Evolutionary conservation across 306 rosid genomes (phyloP).

Genomic region (Hippophae gyantsensis): DNA sequence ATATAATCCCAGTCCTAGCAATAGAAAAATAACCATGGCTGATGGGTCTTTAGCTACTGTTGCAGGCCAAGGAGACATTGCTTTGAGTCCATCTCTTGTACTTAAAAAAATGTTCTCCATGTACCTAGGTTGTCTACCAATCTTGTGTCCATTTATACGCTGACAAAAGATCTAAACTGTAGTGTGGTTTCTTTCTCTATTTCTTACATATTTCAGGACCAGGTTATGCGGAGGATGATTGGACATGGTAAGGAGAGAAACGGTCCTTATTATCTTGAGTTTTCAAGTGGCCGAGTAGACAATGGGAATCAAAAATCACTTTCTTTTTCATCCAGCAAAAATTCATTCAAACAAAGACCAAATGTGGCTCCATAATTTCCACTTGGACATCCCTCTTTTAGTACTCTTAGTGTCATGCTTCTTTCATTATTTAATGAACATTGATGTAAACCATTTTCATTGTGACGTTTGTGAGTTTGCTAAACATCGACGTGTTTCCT

Average conservation of each 20-base stretch:
- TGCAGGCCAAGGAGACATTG: not conserved
- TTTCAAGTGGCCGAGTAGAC: too few relatives aligned
- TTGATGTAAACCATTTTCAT: not conserved
- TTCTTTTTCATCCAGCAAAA: not conserved
- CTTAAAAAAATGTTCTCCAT: not conserved
- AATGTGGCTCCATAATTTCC: not conserved
- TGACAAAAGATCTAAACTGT: not conserved
- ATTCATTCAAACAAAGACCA: not conserved
- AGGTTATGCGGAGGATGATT: not conserved
- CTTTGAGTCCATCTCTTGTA: not conserved
- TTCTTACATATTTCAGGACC: not conserved
- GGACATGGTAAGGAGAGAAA: not conserved
- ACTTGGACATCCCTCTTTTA: not conserved
- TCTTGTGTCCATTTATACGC: not conserved
- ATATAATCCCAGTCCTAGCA: not conserved
- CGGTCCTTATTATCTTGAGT: not conserved
- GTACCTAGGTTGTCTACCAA: not conserved
- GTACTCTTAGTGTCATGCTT: not conserved
- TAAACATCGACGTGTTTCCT: not conserved
- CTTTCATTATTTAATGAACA: not conserved
- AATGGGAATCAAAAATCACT: not conserved
- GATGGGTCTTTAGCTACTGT: not conserved
- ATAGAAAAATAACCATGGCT: not conserved
- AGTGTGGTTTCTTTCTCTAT: not conserved
- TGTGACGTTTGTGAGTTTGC: constrained; percentile 1